A percentile compares a stretch with the other conserved stretches of the same genome.
phyloP scores from a whole-genome alignment of 1,284 basidiomycete genomes.

The Prillingera fragicola region DNA sequence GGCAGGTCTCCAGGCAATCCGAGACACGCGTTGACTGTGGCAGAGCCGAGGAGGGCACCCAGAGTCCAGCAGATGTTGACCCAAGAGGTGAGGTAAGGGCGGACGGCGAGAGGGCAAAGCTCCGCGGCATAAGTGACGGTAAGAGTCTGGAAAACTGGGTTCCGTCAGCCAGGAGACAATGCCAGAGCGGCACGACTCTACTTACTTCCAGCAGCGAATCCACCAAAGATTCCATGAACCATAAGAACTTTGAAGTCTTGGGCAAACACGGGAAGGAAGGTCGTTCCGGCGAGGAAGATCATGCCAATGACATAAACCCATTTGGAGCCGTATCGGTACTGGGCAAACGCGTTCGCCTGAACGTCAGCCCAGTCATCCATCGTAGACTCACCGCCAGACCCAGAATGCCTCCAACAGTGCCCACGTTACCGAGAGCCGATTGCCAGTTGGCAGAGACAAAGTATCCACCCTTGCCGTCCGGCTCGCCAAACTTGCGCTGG shows the following conservation, averaged over 20 bases:
- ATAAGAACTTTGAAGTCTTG: slow-evolving; percentile 16
- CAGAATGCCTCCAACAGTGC: slow-evolving; percentile 2
- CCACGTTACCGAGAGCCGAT: slow-evolving; percentile 1
- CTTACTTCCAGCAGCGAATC: no score
- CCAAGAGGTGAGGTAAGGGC: slow-evolving; percentile 44
- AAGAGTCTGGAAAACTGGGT: slow-evolving; percentile 42
- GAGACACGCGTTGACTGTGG: slow-evolving; percentile 36
- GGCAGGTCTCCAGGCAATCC: slow-evolving; percentile 15
- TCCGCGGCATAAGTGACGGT: slow-evolving; percentile 46
- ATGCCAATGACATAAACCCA: slow-evolving; percentile 16
- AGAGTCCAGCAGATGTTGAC: slow-evolving; percentile 47
- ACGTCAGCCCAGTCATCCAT: neutral
- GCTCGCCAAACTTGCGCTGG: neutral
- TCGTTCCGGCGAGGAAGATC: slow-evolving; percentile 17
- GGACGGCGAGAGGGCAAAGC: slow-evolving; percentile 40
- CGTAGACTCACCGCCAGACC: slow-evolving; percentile 12
- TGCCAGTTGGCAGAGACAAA: slow-evolving; percentile 5
- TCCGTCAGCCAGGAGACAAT: no score
- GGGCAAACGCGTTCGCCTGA: neutral
- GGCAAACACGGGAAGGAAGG: slow-evolving; percentile 21
- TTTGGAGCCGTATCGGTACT: slow-evolving; percentile 13
- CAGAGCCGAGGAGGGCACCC: slow-evolving; percentile 38
- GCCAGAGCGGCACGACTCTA: no score
- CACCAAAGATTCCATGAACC: neutral
- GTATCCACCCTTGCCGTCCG: neutral